Percentiles rank a stretch among this genome's conserved stretches.
These are phyloP conservation scores for Aspergillus neotritici DNA, from an alignment of 2,329 filamentous ascomycete genomes.

Conservation along the genomic window DNA sequence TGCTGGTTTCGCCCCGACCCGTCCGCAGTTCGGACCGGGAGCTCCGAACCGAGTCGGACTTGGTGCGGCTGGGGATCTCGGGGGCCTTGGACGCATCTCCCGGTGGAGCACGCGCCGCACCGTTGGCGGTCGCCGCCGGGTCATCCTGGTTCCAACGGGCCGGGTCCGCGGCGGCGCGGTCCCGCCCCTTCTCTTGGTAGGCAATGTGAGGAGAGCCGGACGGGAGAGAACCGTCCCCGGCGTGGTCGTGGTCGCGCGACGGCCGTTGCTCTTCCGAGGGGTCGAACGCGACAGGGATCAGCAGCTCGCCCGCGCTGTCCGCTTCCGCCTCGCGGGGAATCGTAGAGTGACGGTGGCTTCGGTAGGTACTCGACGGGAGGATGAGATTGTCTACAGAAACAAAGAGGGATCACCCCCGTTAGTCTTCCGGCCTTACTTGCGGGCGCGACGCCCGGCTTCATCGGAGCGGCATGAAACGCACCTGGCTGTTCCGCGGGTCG, in stretches of 20 bases:
- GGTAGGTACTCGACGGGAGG: conserved; percentile 70
- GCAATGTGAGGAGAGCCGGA: conserved; percentile 74
- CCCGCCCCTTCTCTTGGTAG: conserved; percentile 76
- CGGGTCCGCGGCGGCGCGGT: conserved; percentile 47
- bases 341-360: conserved; percentile 69
- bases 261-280: conserved; percentile 56
- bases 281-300: conserved; percentile 71
- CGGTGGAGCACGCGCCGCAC: conserved; percentile 10
- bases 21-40: conserved; percentile 38
- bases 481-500: conserved; percentile 28
- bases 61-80: conserved; percentile 65
- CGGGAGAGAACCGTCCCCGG: conserved; percentile 13
- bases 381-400: conserved; percentile 54
- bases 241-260: conserved; percentile 43
- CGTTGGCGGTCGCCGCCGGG: conserved; percentile 19
- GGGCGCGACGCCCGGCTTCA: neutral
- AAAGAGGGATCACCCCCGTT: neutral
- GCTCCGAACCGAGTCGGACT: conserved; percentile 42
- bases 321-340: conserved; percentile 53
- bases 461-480: conserved; percentile 9
- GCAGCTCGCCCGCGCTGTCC: conserved; percentile 61
- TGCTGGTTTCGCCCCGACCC: conserved; percentile 37
- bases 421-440: no score
- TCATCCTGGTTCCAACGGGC: conserved; percentile 27
- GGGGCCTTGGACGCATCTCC: conserved; percentile 69